Conservation (phyloP, 192 early-diverging fungal species). For the Phlyctochytrium arcticum region DNA sequence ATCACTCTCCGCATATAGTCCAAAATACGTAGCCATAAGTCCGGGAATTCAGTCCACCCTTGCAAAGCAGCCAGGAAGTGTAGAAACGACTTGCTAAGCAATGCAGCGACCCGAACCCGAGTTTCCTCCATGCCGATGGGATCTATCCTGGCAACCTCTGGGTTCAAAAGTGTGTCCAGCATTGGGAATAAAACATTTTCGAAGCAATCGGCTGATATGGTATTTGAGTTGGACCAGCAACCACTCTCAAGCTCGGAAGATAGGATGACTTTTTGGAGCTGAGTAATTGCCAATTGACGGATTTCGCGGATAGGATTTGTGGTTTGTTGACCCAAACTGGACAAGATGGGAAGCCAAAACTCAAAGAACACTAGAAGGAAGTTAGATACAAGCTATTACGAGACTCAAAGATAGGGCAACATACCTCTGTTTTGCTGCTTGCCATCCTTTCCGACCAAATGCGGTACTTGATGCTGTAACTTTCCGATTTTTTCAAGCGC, state of each 20-base stretch:
- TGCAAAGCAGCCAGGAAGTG: conserved; percentile 58
- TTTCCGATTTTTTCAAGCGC: conserved; percentile 64
- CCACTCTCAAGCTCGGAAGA: conserved; percentile 48
- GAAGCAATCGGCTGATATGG: conserved; percentile 65
- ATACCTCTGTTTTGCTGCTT: conserved; percentile 43
- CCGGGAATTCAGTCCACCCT: conserved; percentile 53
- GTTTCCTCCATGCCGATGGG: conserved; percentile 70
- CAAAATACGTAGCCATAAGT: conserved; percentile 63
- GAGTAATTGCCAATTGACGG: conserved; percentile 74
- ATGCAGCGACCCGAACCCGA: conserved; percentile 59
- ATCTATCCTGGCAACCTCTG: conserved; percentile 59
- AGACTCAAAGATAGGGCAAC: conserved; percentile 14
- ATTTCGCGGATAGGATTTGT: conserved; percentile 73
- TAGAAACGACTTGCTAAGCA: conserved; percentile 75
- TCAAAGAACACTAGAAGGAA: conserved; percentile 64
- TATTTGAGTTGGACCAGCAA: neutral
- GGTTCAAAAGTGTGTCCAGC: conserved; percentile 76
- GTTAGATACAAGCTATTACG: no score
- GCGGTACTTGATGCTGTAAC: conserved; percentile 57
- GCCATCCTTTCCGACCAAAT: conserved; percentile 30
- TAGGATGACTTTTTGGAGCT: conserved; percentile 74
- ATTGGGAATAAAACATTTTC: conserved; percentile 86
- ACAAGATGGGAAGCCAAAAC: conserved; percentile 76
- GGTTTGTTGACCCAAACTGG: conserved; percentile 69
- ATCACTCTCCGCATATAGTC: conserved; percentile 64